phyloP scores from a whole-genome alignment of 306 rosid genomes.

The Cercis canadensis region DNA sequence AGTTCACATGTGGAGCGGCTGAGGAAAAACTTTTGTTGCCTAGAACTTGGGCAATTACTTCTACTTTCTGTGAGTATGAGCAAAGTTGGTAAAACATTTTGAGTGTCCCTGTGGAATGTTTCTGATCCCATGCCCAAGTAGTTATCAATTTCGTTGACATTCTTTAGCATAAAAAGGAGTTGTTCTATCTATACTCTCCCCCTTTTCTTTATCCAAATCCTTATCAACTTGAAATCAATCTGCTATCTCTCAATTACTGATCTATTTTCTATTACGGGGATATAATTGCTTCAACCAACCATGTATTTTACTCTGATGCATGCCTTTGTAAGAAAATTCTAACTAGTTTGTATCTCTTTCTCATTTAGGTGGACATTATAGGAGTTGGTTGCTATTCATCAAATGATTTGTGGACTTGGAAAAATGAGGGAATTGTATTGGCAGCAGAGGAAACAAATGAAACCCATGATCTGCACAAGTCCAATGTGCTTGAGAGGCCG shows the following conservation, averaged over 20 bases:
- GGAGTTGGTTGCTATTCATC: conserved; percentile 99
- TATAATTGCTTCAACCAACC: conserved; percentile 8
- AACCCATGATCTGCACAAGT: conserved; percentile 88
- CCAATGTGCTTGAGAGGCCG: conserved; percentile 95
- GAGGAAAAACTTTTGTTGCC: conserved; percentile 6
- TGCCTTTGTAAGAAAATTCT: conserved; percentile 11
- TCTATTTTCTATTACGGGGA: conserved; percentile 14
- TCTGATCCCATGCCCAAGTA: conserved; percentile 3
- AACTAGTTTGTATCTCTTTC: conserved; percentile 24
- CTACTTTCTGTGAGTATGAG: too few species aligned
- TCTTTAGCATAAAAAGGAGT: conserved; percentile 30
- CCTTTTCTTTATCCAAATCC: conserved; percentile 8
- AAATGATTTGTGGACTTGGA: conserved; percentile 95
- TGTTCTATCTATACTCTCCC: conserved; percentile 13
- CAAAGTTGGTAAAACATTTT: conserved; percentile 12
- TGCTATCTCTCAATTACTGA: conserved; percentile 14
- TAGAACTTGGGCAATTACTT: conserved; percentile 17
- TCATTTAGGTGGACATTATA: conserved; percentile 83
- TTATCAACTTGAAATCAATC: conserved; percentile 20
- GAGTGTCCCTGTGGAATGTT: conserved; percentile 14
- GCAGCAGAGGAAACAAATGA: conserved; percentile 82
- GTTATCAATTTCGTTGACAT: conserved; percentile 18
- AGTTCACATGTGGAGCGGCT: conserved; percentile 2
- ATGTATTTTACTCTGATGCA: conserved; percentile 25
- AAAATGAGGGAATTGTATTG: conserved; percentile 89